Evolutionary conservation across 306 rosid genomes (phyloP), one percentile per base, ranked within the genome.

Genomic region (Lotus japonicus): DNA sequence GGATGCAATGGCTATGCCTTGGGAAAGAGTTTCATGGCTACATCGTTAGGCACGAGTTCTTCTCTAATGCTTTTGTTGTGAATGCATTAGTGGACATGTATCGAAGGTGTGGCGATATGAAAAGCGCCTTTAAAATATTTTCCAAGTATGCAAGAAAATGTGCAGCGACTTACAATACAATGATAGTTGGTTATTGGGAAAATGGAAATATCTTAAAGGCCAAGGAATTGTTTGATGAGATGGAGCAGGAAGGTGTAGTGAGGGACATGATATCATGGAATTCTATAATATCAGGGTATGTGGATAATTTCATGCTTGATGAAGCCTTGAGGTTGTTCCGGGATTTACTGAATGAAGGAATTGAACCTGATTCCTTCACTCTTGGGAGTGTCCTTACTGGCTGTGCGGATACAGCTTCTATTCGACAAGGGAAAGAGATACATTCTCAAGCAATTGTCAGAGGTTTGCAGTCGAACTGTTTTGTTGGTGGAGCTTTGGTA

Each of bases 401-500:
- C 36, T 31, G 36, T 31, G 36, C 36, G 0, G 36, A 31, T 31
- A 31, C 36, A 1, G 36, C 36, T 31, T 31, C 36, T 0, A 31
- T 31, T 31, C 36, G 7, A 31, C 36, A 5, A 31, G 36, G 36
- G 36, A 31, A 31, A 6, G 36, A 5, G 36, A 31, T 31, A 31
- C 36, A 31, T 31, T 31, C 36, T 1, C 36, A 31, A 1, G 91
- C 86, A 28, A 75, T 81, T 23, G 55, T 63, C 43, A 73, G 45
- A 72, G 88, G 84, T 70, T 64, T 86, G 71, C 86, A 81, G 12
- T 76, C 76, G 14, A 76, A 83, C 54, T 70, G 76, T 55, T 81
- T 81, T 56, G 81, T 83, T 4, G 78, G 88, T 35, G 91, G 91
- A 68, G 91, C 91, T 66, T 83, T 86, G 62, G 84, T 86, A 68